phyloP scores from a whole-genome alignment of 2,329 filamentous ascomycete genomes.

The Talaromyces sp. region DNA sequence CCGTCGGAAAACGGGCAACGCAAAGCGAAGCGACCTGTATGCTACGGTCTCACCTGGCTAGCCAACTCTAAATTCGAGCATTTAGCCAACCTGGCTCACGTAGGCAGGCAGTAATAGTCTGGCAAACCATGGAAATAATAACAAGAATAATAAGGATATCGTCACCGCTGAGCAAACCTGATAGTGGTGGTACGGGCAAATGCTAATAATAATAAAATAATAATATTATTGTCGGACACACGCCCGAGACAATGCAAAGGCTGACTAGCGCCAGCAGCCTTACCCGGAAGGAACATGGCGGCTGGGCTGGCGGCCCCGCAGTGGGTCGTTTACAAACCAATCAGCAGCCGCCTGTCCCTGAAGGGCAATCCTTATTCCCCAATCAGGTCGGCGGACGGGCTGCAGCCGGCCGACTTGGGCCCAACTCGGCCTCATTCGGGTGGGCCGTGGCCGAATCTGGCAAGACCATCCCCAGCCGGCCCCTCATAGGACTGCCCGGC shows the following conservation, averaged over 20 bases:
- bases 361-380: conserved; percentile 2
- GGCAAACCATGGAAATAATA: no score
- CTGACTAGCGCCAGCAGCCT: background rate
- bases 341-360: conserved; percentile 3
- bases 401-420: background rate
- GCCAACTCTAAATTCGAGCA: background rate
- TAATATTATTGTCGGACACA: background rate
- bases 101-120: no score
- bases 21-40: background rate
- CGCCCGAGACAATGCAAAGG: background rate
- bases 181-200: background rate
- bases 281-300: background rate
- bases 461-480: background rate
- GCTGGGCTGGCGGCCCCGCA: background rate
- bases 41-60: background rate
- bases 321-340: background rate
- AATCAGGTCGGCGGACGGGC: background rate
- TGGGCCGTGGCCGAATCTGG: background rate
- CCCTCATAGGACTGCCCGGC: background rate
- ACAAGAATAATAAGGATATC: background rate
- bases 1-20: background rate
- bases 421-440: background rate
- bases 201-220: background rate
- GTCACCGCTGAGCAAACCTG: background rate
- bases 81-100: background rate